Base-by-base conservation (phyloP, 2,329 filamentous ascomycete genomes). In the Zarea fungicola region DNA sequence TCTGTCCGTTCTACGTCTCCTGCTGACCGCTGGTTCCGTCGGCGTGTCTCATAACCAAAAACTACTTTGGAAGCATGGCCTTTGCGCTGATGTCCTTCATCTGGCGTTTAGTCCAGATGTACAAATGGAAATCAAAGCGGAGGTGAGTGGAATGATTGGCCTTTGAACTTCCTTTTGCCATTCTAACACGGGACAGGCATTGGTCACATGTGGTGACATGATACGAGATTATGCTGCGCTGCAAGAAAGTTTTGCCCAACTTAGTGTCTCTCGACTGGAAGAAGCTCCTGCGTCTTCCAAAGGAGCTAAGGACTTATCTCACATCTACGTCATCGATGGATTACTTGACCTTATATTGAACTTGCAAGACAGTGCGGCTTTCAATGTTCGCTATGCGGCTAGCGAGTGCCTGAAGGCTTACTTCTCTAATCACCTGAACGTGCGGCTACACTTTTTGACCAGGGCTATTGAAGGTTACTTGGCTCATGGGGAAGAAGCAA, bases 391-490 rank as follows among this genome's bases (percentile, higher is more conserved):
- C 21, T 80, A 90, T 60, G 87, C 92, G 18, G 90, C 89, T 19
- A 93, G 87, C 63, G 85, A 92, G 58, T 95, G 92, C 60, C 81
- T 99, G 53, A 91, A 96, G 65, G 89, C 93, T 2, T 99, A 99
- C 65, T 89, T 96, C 59, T 83, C 80, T 58, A 83, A 85, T 39
- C 91, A 97, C 64, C 70, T 83, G 31, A 83, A 87, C 49, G 92
- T 96, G 52, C 84, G 86, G 39, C 75, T 84, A 45, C 91, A 97
- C 67, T 96, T 97, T 60, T 73, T 97, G 18, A 78, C 84, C 46
- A 80, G 92, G 59, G 93, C 93, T 3, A 95, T 99, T 55, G 87
- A 92, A 52, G 91, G 92, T 0, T 89, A 96, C 64, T 72, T 77
- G 43, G 83, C 83, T 34, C 87, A 85, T 1, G 77, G 82, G 37